A percentile compares a stretch with the other conserved stretches of the same genome.
phyloP scores from a whole-genome alignment of 495 filamentous ascomycete species.

The Penicillium arizonense region DNA sequence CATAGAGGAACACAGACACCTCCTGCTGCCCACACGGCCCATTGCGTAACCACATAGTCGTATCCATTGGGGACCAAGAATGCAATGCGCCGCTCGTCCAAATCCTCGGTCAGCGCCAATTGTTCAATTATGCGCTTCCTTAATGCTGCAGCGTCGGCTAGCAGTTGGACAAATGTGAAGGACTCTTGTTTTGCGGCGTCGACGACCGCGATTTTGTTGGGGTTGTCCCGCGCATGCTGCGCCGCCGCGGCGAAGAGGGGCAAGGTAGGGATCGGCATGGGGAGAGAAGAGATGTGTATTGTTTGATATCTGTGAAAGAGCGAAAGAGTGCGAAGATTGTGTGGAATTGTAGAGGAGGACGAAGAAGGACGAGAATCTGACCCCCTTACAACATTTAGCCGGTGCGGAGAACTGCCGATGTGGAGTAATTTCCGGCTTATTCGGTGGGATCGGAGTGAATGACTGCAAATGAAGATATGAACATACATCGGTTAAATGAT shows the following conservation, averaged over 20 bases:
- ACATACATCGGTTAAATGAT: too few species aligned
- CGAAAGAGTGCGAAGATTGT: neutral
- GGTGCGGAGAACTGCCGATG: conserved; percentile 8
- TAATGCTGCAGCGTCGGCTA: conserved; percentile 66
- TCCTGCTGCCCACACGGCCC: conserved; percentile 41
- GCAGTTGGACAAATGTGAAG: conserved; percentile 77
- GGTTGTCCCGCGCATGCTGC: conserved; percentile 55
- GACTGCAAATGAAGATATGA: too few species aligned
- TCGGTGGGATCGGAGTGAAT: too few species aligned
- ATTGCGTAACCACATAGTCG: conserved; percentile 81
- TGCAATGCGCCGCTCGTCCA: conserved; percentile 74
- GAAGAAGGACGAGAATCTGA: neutral
- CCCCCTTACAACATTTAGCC: conserved; percentile 1
- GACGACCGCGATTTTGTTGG: conserved; percentile 66
- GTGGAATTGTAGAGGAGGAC: neutral
- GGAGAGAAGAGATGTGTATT: neutral
- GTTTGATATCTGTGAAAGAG: neutral
- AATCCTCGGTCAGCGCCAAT: conserved; percentile 39
- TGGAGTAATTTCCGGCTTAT: neutral
- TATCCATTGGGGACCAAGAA: conserved; percentile 88
- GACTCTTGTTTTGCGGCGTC: conserved; percentile 67
- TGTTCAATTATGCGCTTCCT: conserved; percentile 62
- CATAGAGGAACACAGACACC: conserved; percentile 40
- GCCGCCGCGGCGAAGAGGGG: conserved; percentile 68
- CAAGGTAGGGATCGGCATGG: conserved; percentile 58